Percentiles rank a stretch among this genome's conserved stretches.
Evolutionary conservation across 2,329 filamentous ascomycete genomes (phyloP).

Genomic region (Botryotinia globosa): DNA sequence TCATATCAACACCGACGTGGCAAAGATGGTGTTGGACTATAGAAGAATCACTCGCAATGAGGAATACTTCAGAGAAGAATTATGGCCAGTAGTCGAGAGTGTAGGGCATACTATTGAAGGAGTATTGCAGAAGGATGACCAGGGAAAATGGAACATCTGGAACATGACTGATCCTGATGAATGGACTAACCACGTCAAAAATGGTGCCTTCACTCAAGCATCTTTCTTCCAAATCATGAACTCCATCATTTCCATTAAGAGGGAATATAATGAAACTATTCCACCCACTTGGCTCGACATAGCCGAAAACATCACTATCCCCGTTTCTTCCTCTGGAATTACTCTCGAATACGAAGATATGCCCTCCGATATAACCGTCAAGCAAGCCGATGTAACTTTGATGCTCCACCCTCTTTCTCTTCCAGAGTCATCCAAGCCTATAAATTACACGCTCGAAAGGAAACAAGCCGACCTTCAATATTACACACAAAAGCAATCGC

Average conservation of each 20-base stretch:
- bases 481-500: slow-evolving; percentile 27
- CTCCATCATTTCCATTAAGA: slow-evolving; percentile 41
- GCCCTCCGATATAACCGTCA: slow-evolving; percentile 23
- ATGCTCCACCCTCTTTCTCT: slow-evolving; percentile 22
- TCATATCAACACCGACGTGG: slow-evolving; percentile 29
- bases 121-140: slow-evolving; percentile 15
- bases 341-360: slow-evolving; percentile 40
- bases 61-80: slow-evolving; percentile 19
- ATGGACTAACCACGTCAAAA: slow-evolving; percentile 41
- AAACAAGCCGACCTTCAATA: slow-evolving; percentile 20
- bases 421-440: not conserved
- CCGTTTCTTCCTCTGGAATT: slow-evolving; percentile 53
- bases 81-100: slow-evolving; percentile 25
- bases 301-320: slow-evolving; percentile 52
- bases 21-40: slow-evolving; percentile 17
- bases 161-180: slow-evolving; percentile 65
- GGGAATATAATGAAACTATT: slow-evolving; percentile 20
- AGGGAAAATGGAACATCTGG: slow-evolving; percentile 41
- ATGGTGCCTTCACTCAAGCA: slow-evolving; percentile 60
- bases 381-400: slow-evolving; percentile 29
- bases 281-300: slow-evolving; percentile 59
- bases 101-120: slow-evolving; percentile 21
- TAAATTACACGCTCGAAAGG: slow-evolving; percentile 7
- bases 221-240: slow-evolving; percentile 42
- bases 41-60: slow-evolving; percentile 20